Conservation (phyloP, 257 asterid species). For the Nicotiana tabacum region DNA sequence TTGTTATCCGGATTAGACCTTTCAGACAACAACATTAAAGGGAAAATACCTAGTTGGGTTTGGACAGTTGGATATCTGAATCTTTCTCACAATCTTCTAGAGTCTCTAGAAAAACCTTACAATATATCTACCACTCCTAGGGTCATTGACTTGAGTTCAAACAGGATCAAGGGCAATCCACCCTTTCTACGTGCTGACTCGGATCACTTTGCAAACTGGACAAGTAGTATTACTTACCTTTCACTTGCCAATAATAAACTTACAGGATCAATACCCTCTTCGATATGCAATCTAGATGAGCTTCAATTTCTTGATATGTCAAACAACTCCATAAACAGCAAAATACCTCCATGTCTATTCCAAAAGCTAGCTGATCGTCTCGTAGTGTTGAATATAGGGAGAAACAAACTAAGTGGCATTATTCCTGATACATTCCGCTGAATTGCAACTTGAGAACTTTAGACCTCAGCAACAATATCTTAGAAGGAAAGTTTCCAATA, state of each 20-base stretch:
- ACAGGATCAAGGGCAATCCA: slow-evolving; percentile 19
- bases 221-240: background rate
- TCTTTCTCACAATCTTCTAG: slow-evolving; percentile 26
- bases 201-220: too few species aligned
- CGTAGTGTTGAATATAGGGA: background rate
- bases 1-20: slow-evolving; percentile 20
- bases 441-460: background rate
- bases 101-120: slow-evolving; percentile 19
- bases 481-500: background rate
- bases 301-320: slow-evolving; percentile 6
- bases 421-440: background rate
- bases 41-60: slow-evolving; percentile 38
- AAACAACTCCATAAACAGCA: background rate
- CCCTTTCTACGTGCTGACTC: slow-evolving; percentile 9
- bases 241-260: background rate
- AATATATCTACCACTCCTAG: background rate
- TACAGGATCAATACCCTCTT: background rate
- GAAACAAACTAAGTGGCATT: background rate
- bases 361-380: background rate
- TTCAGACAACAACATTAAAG: slow-evolving; percentile 24
- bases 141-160: slow-evolving; percentile 26
- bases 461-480: background rate
- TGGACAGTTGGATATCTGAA: slow-evolving; percentile 29
- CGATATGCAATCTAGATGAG: background rate
- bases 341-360: background rate